Evolutionary conservation across 2,329 filamentous ascomycete genomes (phyloP).

Genomic region (Colletotrichum lentis): DNA sequence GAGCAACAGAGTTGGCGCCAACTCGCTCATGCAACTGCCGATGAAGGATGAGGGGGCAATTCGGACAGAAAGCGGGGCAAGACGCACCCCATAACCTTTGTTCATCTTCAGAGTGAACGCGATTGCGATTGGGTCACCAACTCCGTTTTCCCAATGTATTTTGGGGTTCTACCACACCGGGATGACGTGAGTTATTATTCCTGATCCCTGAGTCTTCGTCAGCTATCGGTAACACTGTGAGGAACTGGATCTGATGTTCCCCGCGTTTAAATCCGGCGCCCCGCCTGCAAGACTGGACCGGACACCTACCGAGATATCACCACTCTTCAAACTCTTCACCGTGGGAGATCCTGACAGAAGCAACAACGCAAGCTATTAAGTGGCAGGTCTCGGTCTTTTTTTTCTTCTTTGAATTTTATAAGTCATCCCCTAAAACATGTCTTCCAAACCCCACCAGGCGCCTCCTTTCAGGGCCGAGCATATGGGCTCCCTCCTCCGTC

Average conservation of each 20-base stretch:
- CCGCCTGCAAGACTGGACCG: conserved; percentile 11
- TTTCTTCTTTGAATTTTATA: too few species aligned
- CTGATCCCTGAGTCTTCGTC: too few species aligned
- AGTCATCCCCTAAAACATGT: conserved; percentile 7
- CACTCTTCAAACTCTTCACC: conserved; percentile 10
- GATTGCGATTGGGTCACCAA: not conserved
- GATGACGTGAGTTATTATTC: conserved; percentile 28
- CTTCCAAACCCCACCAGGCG: conserved; percentile 35
- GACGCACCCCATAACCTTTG: conserved; percentile 27
- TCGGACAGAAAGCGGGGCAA: conserved; percentile 13
- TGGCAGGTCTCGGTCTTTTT: accelerated
- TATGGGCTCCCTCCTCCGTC: conserved; percentile 77
- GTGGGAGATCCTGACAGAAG: not conserved
- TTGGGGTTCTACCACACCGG: not conserved
- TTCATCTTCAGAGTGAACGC: conserved; percentile 1
- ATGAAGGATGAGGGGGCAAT: not conserved
- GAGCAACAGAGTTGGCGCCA: not conserved
- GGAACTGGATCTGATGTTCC: conserved; percentile 17
- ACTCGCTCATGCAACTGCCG: conserved; percentile 1
- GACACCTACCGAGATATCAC: conserved; percentile 8
- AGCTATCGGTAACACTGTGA: conserved; percentile 15
- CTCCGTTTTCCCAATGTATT: not conserved
- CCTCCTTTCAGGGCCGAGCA: conserved; percentile 79
- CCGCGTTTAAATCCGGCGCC: conserved; percentile 30
- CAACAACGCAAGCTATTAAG: too few species aligned